A percentile compares a stretch with the other conserved stretches of the same genome.
These are phyloP conservation scores for Erodium trifolium DNA, from an alignment of 441 rosid species.

Conservation along the genomic window DNA sequence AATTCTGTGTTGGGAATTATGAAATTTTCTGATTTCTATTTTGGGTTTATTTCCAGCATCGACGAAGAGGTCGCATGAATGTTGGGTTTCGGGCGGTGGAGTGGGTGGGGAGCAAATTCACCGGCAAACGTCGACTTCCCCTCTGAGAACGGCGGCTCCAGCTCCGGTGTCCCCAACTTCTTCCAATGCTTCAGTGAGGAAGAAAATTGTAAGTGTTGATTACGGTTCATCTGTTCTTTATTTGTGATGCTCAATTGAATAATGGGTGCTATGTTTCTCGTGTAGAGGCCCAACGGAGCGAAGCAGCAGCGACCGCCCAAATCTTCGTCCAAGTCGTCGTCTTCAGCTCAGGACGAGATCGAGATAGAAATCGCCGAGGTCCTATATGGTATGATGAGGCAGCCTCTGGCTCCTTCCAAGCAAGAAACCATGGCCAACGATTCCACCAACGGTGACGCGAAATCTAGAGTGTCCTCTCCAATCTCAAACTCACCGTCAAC, in stretches of 20 bases:
- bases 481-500: conserved; percentile 53
- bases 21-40: too few species aligned
- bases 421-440: conserved; percentile 42
- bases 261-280: too few species aligned
- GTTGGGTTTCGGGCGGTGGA: conserved; percentile 60
- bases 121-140: conserved; percentile 77
- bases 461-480: conserved; percentile 85
- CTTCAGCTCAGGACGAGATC: conserved; percentile 63
- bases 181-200: too few species aligned
- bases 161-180: too few species aligned
- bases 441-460: conserved; percentile 40
- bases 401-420: conserved; percentile 60
- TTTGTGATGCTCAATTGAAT: too few species aligned
- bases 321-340: conserved; percentile 32
- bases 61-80: conserved; percentile 88
- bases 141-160: conserved; percentile 33
- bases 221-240: too few species aligned
- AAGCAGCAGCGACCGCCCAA: too few species aligned
- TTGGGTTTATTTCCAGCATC: conserved; percentile 36
- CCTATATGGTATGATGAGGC: conserved; percentile 79
- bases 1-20: not conserved
- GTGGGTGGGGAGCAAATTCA: conserved; percentile 65
- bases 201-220: too few species aligned
- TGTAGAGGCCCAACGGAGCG: too few species aligned
- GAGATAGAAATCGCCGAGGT: conserved; percentile 98